Percentiles rank a stretch among this genome's conserved stretches.
These are phyloP conservation scores for Ilex aquifolium DNA, from an alignment of 257 asterid species.

Conservation along the genomic window DNA sequence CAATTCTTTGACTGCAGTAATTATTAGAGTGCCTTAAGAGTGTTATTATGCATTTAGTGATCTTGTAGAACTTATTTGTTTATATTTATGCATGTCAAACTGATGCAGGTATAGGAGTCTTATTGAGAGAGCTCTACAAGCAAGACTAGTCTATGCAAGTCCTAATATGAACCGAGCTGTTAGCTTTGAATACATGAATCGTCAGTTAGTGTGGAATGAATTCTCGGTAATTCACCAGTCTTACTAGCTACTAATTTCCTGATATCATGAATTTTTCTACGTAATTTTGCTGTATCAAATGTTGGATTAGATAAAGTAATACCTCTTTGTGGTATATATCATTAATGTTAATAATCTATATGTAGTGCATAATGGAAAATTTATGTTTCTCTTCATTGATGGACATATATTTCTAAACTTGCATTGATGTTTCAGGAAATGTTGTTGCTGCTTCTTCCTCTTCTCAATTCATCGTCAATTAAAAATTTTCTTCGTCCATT, in stretches of 20 bases:
- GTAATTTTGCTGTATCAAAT: too few relatives aligned
- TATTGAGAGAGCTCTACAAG: conserved; percentile 69
- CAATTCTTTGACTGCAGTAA: conserved; percentile 6
- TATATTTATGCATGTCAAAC: background rate
- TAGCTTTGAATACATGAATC: conserved; percentile 97
- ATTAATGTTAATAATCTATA: too few relatives aligned
- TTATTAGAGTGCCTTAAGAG: conserved; percentile 92
- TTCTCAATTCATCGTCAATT: conserved; percentile 78
- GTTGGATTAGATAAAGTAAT: too few relatives aligned
- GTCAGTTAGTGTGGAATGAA: conserved; percentile 97
- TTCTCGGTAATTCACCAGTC: conserved; percentile 56
- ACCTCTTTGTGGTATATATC: too few relatives aligned
- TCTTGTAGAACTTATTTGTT: conserved; percentile 2
- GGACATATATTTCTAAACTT: too few relatives aligned
- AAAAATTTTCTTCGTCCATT: conserved; percentile 75
- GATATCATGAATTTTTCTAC: too few relatives aligned
- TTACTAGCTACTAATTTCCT: too few relatives aligned
- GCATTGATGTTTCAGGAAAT: conserved; percentile 56
- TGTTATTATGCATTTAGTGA: conserved; percentile 36
- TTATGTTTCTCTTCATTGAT: too few relatives aligned
- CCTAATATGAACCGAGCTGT: conserved; percentile 94
- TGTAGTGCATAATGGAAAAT: too few relatives aligned
- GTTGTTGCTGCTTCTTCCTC: conserved; percentile 89
- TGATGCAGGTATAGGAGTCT: conserved; percentile 81
- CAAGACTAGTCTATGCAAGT: conserved; percentile 92